phyloP scores from a whole-genome alignment of 345 rosid genomes.

The Kernera saxatilis region DNA sequence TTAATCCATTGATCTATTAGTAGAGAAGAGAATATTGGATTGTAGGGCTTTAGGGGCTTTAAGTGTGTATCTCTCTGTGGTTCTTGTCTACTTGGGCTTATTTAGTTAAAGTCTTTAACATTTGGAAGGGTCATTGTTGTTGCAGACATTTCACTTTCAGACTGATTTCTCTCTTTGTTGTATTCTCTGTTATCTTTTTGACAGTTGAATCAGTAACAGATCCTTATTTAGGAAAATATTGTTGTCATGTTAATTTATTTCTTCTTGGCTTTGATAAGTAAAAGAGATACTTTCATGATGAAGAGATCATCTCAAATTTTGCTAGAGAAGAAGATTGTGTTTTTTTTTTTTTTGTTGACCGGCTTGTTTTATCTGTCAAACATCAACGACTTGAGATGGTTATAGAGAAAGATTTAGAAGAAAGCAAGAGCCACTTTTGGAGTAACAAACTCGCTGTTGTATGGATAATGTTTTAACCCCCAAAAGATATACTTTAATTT shows the following conservation, averaged over 20 bases:
- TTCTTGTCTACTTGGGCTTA: background rate
- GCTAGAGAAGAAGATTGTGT: background rate
- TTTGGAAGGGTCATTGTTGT: conserved; percentile 1
- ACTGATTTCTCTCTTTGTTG: conserved; percentile 15
- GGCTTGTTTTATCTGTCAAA: background rate
- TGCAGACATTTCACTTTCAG: background rate
- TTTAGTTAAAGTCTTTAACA: background rate
- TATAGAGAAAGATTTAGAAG: background rate
- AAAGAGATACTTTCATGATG: background rate
- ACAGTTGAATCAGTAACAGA: background rate
- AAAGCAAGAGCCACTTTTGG: background rate
- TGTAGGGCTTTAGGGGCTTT: background rate
- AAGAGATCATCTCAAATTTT: background rate
- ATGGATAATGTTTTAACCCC: conserved; percentile 51
- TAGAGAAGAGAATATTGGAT: conserved; percentile 11
- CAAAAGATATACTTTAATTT: conserved; percentile 57
- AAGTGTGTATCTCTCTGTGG: background rate
- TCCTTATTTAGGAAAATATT: background rate
- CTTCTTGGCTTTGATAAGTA: background rate
- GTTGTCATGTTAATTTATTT: background rate
- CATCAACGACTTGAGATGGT: background rate
- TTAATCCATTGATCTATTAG: conserved; percentile 28
- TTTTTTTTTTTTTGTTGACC: background rate
- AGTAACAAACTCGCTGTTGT: background rate
- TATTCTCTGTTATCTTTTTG: background rate